A percentile compares a stretch with the other conserved stretches of the same genome.
Evolutionary conservation across 176 grass and related monocot species (phyloP).

Genomic region (Pharus latifolius): DNA sequence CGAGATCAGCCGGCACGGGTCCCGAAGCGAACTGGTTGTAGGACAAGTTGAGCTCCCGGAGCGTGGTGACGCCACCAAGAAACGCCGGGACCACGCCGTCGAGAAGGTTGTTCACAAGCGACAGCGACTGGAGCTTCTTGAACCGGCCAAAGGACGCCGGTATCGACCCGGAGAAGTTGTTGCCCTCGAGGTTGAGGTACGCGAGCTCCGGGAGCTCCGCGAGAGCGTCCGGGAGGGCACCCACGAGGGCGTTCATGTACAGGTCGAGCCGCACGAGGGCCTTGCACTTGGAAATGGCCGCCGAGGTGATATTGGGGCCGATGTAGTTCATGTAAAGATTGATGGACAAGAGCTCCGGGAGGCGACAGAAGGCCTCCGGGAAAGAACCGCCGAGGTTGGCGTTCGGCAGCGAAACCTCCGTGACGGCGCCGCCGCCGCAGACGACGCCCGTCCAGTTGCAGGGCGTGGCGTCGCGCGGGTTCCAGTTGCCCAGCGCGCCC

Average conservation of each 20-base stretch:
- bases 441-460: conserved; percentile 61
- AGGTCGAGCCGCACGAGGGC: conserved; percentile 54
- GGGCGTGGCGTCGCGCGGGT: conserved; percentile 31
- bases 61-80: conserved; percentile 32
- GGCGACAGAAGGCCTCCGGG: conserved; percentile 55
- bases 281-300: neutral
- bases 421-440: conserved; percentile 12
- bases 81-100: conserved; percentile 44
- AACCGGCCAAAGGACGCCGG: conserved; percentile 53
- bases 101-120: conserved; percentile 64
- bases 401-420: conserved; percentile 8
- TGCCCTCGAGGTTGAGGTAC: conserved; percentile 36
- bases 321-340: conserved; percentile 54
- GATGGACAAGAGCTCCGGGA: conserved; percentile 39
- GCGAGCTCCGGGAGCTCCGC: conserved; percentile 45
- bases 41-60: conserved; percentile 75
- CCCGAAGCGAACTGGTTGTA: conserved; percentile 57
- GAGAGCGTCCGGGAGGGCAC: conserved; percentile 52
- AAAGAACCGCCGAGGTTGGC: conserved; percentile 42
- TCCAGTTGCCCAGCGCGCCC: conserved; percentile 30
- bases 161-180: conserved; percentile 78
- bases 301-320: conserved; percentile 35
- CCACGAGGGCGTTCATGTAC: conserved; percentile 43
- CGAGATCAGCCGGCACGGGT: conserved; percentile 34
- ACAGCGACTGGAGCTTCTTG: conserved; percentile 37